Percentiles rank a stretch among this genome's conserved stretches.
phyloP scores from a whole-genome alignment of 768 basidiomycete genomes.

The Termitomyces sp. region DNA sequence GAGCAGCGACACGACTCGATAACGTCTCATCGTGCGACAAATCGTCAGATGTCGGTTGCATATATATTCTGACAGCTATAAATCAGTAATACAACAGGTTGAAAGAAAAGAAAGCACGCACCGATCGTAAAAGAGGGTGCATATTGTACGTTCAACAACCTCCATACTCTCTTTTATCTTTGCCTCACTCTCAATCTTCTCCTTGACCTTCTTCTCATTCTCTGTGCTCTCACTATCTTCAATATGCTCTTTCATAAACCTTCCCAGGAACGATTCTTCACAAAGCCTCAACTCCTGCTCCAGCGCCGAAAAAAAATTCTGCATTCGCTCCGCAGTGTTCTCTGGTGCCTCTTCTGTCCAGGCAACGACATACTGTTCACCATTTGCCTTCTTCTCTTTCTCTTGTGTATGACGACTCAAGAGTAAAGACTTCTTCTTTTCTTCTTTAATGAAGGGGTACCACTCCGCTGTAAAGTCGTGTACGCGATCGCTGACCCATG shows the following conservation, averaged over 20 bases:
- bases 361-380: constrained; percentile 35
- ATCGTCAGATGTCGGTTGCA: constrained; percentile 64
- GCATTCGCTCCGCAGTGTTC: constrained; percentile 50
- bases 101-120: constrained; percentile 23
- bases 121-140: constrained; percentile 82
- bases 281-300: constrained; percentile 57
- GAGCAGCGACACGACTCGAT: constrained; percentile 82
- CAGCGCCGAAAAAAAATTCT: constrained; percentile 63
- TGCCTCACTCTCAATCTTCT: constrained; percentile 34
- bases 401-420: constrained; percentile 12
- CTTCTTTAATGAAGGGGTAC: constrained; percentile 49
- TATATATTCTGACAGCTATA: constrained; percentile 55
- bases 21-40: constrained; percentile 86
- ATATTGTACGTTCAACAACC: constrained; percentile 66
- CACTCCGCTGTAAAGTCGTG: constrained; percentile 48
- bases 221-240: constrained; percentile 24
- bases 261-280: constrained; percentile 28
- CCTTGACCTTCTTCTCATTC: constrained; percentile 27
- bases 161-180: constrained; percentile 62
- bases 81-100: background rate
- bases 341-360: constrained; percentile 43
- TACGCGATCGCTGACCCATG: constrained; percentile 61
- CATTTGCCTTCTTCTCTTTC: constrained; percentile 21
- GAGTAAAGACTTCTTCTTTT: constrained; percentile 3
- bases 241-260: constrained; percentile 23